These are phyloP conservation scores for Eremothecium gossypii DNA, from an alignment of 1,139 yeast genomes.

Conservation along the genomic window DNA sequence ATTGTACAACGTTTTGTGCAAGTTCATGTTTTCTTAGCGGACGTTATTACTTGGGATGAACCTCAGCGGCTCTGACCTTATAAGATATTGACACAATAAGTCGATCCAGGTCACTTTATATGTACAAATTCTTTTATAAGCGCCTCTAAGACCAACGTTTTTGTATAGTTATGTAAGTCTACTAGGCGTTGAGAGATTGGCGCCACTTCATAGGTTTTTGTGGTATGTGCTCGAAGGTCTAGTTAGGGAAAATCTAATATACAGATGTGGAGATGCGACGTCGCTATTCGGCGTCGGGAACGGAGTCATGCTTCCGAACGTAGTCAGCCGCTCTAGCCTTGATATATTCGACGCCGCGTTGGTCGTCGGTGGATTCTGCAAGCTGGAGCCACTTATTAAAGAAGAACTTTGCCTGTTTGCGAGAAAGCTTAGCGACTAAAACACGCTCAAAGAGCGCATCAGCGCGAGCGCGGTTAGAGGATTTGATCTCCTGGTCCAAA, in stretches of 20 bases:
- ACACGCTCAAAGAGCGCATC: constrained; percentile 81
- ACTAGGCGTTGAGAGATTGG: too few relatives aligned
- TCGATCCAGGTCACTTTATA: not conserved
- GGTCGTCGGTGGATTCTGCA: constrained; percentile 65
- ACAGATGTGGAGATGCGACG: constrained; percentile 1
- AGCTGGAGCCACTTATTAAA: constrained; percentile 83
- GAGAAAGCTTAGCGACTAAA: constrained; percentile 54
- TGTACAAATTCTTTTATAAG: not conserved
- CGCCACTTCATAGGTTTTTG: too few relatives aligned
- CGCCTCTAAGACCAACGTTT: not conserved
- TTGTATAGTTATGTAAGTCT: not conserved
- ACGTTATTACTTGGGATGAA: not conserved
- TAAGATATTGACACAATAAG: constrained; percentile 1
- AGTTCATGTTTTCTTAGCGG: constrained; percentile 2
- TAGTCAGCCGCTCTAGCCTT: constrained; percentile 87
- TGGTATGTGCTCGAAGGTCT: not conserved
- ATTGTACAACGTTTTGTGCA: constrained; percentile 1
- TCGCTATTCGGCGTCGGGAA: constrained; percentile 3
- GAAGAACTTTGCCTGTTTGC: constrained; percentile 91
- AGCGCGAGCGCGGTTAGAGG: constrained; percentile 49
- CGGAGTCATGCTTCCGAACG: constrained; percentile 31
- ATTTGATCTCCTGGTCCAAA: constrained; percentile 82
- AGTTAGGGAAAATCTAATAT: constrained; percentile 1
- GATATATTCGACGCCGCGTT: constrained; percentile 68
- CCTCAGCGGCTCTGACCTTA: not conserved